A percentile compares a stretch with the other conserved stretches of the same genome.
Evolutionary conservation across 2,329 filamentous ascomycete genomes (phyloP).

Genomic region (Monosporascus sp.): DNA sequence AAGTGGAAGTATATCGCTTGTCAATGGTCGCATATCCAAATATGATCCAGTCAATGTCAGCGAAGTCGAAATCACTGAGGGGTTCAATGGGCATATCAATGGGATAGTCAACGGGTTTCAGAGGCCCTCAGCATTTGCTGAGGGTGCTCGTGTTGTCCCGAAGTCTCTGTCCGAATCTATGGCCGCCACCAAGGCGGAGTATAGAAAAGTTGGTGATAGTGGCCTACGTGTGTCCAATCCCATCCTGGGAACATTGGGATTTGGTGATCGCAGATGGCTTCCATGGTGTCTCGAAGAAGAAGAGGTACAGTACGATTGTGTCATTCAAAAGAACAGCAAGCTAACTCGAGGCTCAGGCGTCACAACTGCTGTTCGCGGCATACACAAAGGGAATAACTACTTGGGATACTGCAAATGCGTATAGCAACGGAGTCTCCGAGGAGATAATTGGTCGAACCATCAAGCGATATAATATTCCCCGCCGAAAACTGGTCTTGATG

Average conservation of each 20-base stretch:
- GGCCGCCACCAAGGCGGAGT: neutral
- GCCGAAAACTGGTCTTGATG: constrained; percentile 59
- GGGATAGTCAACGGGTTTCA: neutral
- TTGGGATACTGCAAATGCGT: constrained; percentile 47
- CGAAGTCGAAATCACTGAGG: neutral
- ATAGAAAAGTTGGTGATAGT: constrained; percentile 3
- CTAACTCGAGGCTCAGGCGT: neutral
- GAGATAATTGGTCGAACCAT: constrained; percentile 61
- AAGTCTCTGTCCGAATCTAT: neutral
- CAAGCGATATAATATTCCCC: constrained; percentile 58
- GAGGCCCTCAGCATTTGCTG: neutral
- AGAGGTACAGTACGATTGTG: constrained; percentile 10
- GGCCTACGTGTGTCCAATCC: constrained; percentile 7
- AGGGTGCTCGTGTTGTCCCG: neutral
- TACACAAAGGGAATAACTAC: neutral
- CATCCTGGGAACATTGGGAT: constrained; percentile 5
- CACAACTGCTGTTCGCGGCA: neutral
- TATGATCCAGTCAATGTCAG: neutral
- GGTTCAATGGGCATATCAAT: neutral
- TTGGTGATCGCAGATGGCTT: constrained; percentile 2
- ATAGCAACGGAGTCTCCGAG: constrained; percentile 60
- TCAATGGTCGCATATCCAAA: neutral
- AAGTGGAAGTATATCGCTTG: neutral
- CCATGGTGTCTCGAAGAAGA: constrained; percentile 7
- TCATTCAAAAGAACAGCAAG: constrained; percentile 9